These are phyloP conservation scores for Thalassiosira mediterranea DNA, from an alignment of 352 stramenopile genomes.

Conservation along the genomic window DNA sequence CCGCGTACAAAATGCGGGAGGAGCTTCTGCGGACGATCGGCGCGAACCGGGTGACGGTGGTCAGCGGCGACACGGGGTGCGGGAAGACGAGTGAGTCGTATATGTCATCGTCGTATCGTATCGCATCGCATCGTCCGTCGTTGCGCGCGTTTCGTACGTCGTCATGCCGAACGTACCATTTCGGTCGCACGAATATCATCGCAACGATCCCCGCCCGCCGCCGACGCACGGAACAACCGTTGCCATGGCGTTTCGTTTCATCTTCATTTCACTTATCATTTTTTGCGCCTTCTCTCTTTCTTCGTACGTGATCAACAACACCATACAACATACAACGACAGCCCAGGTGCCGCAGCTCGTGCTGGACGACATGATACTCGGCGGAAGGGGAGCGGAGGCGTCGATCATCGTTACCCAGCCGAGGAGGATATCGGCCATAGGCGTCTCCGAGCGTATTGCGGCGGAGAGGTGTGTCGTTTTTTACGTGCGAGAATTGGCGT, in stretches of 20 bases:
- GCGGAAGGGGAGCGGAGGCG: conserved; percentile 49
- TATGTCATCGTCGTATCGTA: not conserved
- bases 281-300: too few species aligned
- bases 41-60: conserved; percentile 62
- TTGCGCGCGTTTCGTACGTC: too few species aligned
- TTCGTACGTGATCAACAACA: too few species aligned
- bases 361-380: conserved; percentile 57
- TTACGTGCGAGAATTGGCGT: too few species aligned
- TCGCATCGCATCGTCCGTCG: too few species aligned
- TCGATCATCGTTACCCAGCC: conserved; percentile 70
- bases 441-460: conserved; percentile 56
- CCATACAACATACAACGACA: conserved; percentile 7
- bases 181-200: not conserved
- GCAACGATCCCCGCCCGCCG: not conserved
- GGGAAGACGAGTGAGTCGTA: conserved; percentile 23
- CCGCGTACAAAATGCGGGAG: conserved; percentile 59
- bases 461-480: conserved; percentile 47
- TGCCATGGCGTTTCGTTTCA: not conserved
- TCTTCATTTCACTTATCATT: not conserved
- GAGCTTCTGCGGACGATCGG: conserved; percentile 45
- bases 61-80: conserved; percentile 67
- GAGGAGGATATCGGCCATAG: conserved; percentile 57
- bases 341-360: conserved; percentile 61
- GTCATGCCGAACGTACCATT: too few species aligned
- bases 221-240: conserved; percentile 5